Evolutionary conservation across 257 asterid genomes (phyloP).

Genomic region (Fraxinus anomala): DNA sequence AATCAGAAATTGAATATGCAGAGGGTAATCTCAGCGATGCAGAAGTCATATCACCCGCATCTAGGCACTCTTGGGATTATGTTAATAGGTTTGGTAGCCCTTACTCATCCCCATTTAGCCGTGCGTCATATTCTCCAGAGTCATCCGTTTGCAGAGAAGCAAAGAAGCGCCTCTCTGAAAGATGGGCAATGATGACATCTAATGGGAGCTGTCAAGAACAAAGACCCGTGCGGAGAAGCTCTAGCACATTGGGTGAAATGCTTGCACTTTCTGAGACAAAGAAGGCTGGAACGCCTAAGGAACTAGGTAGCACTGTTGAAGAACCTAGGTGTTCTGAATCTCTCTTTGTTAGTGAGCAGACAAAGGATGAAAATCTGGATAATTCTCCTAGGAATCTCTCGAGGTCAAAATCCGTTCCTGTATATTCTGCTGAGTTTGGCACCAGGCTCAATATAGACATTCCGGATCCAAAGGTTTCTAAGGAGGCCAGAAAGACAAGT

Average conservation of each 20-base stretch:
- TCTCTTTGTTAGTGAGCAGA: slow-evolving; percentile 32
- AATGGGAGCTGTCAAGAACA: slow-evolving; percentile 68
- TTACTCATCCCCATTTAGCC: slow-evolving; percentile 77
- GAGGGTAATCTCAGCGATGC: slow-evolving; percentile 76
- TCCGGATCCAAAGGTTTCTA: slow-evolving; percentile 39
- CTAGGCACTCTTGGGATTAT: slow-evolving; percentile 94
- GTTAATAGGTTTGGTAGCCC: slow-evolving; percentile 82
- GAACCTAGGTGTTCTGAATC: slow-evolving; percentile 41
- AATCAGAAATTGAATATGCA: slow-evolving; percentile 72
- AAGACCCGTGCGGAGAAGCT: slow-evolving; percentile 61
- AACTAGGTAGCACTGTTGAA: slow-evolving; percentile 39
- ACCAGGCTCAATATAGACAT: slow-evolving; percentile 36
- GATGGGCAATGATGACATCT: slow-evolving; percentile 93
- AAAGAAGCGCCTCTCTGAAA: slow-evolving; percentile 92
- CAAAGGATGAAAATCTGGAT: slow-evolving; percentile 36
- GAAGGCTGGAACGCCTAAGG: slow-evolving; percentile 40
- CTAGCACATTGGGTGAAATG: slow-evolving; percentile 96
- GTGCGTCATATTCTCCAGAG: slow-evolving; percentile 86
- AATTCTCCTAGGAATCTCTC: slow-evolving; percentile 57
- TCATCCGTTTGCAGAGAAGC: slow-evolving; percentile 94
- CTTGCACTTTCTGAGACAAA: slow-evolving; percentile 91
- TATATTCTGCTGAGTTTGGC: slow-evolving; percentile 58
- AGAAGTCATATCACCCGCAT: slow-evolving; percentile 77
- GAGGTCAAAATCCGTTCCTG: slow-evolving; percentile 89
- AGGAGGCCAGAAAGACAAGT: slow-evolving; percentile 51